These are phyloP conservation scores for Salix viminalis DNA, from an alignment of 345 rosid genomes.

Conservation along the genomic window DNA sequence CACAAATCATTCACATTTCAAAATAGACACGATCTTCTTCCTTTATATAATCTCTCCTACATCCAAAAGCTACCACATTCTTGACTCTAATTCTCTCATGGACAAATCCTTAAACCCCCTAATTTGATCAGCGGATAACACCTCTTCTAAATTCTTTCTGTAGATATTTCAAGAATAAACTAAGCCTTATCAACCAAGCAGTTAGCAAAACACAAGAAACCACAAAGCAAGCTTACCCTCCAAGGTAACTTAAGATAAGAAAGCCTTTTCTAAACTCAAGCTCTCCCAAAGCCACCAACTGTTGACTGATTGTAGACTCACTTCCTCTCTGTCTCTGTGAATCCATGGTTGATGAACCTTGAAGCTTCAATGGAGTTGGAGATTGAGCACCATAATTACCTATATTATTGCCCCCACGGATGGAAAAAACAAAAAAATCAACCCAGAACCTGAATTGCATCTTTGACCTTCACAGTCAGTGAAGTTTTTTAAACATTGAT, in stretches of 20 bases:
- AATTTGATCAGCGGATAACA: conserved; percentile 36
- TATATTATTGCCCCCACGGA: no score
- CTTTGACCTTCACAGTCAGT: no score
- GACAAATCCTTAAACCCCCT: conserved; percentile 32
- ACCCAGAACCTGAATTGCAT: no score
- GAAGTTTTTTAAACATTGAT: no score
- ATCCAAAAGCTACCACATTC: conserved; percentile 42
- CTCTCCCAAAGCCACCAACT: conserved; percentile 46
- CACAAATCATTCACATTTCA: no score
- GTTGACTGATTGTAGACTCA: conserved; percentile 15
- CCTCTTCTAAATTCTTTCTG: conserved; percentile 37
- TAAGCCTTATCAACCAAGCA: neutral
- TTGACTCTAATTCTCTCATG: conserved; percentile 48
- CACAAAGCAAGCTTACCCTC: conserved; percentile 41
- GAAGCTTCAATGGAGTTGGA: neutral
- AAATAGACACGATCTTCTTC: conserved; percentile 23
- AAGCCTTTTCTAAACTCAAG: conserved; percentile 64
- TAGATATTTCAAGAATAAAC: neutral
- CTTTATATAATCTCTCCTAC: neutral
- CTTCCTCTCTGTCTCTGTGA: no score
- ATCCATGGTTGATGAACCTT: no score
- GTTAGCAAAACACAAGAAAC: neutral
- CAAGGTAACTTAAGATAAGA: conserved; percentile 56
- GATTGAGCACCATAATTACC: neutral
- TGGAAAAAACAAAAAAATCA: no score